phyloP scores from a whole-genome alignment of 208 protist species.

The Wallacemonas sp. region DNA sequence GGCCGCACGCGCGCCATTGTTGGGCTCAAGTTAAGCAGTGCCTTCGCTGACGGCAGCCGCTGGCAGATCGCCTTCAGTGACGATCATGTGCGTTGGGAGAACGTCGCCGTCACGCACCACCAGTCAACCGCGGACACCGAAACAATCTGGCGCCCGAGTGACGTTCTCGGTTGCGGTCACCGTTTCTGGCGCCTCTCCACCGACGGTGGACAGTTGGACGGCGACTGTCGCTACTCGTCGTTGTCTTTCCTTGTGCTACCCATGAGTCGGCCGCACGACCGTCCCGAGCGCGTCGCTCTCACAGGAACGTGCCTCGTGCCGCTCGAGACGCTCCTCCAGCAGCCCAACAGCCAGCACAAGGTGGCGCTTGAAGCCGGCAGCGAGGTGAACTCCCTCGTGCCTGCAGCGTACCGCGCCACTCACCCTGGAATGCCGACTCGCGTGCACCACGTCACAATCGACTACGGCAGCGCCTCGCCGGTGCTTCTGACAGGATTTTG shows the following conservation, averaged over 20 bases:
- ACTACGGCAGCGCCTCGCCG: constrained; percentile 9
- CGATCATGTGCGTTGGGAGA: constrained; percentile 26
- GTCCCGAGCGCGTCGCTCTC: not conserved
- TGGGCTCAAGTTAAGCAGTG: constrained; percentile 6
- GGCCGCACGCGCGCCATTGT: not conserved
- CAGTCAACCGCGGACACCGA: constrained; percentile 14
- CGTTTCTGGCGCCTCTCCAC: constrained; percentile 30
- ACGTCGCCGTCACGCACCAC: constrained; percentile 10
- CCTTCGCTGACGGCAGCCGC: not conserved
- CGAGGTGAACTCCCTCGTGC: not conserved
- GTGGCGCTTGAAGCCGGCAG: not conserved
- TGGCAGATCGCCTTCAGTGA: constrained; percentile 43
- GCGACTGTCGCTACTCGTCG: not conserved
- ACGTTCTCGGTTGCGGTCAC: constrained; percentile 20
- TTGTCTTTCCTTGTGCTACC: constrained; percentile 3
- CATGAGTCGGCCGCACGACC: not conserved
- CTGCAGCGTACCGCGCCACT: not conserved
- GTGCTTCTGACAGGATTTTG: constrained; percentile 8
- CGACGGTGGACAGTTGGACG: not conserved
- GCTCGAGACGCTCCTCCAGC: not conserved
- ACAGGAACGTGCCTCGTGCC: not conserved
- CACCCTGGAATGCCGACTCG: constrained; percentile 8
- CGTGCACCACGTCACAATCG: constrained; percentile 13
- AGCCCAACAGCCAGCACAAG: not conserved
- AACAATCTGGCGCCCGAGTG: constrained; percentile 24